Conservation (phyloP, 2,329 filamentous ascomycete species). For the Colletotrichum sublineola region DNA sequence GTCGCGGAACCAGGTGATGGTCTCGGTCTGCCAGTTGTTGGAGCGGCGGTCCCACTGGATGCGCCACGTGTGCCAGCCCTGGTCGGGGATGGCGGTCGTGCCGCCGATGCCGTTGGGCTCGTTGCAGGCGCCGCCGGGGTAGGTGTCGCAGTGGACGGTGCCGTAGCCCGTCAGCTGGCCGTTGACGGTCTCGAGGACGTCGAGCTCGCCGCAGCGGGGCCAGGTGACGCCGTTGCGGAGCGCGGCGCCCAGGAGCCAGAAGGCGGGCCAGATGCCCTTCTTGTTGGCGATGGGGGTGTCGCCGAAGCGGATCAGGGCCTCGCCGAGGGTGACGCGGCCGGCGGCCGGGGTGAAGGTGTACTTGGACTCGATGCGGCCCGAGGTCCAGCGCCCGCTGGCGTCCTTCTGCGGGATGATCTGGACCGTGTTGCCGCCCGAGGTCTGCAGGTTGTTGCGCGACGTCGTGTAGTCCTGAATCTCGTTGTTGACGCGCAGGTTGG, state of each 20-base stretch:
- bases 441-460: slow-evolving; percentile 61
- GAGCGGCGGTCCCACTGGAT: slow-evolving; percentile 61
- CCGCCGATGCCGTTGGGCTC: slow-evolving; percentile 58
- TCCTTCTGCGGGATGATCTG: slow-evolving; percentile 63
- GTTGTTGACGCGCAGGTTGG: slow-evolving; percentile 61
- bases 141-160: slow-evolving; percentile 61
- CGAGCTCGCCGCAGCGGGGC: slow-evolving; percentile 65
- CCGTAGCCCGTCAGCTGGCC: slow-evolving; percentile 60
- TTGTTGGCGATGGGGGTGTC: slow-evolving; percentile 52
- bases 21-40: slow-evolving; percentile 59
- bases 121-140: slow-evolving; percentile 61
- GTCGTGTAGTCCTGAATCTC: slow-evolving; percentile 63
- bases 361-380: slow-evolving; percentile 63
- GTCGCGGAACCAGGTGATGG: slow-evolving; percentile 64
- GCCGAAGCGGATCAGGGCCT: slow-evolving; percentile 62
- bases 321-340: slow-evolving; percentile 57
- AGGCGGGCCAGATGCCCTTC: slow-evolving; percentile 67
- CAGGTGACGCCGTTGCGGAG: slow-evolving; percentile 60
- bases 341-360: slow-evolving; percentile 59
- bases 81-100: slow-evolving; percentile 55
- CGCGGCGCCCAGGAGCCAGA: slow-evolving; percentile 65
- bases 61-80: slow-evolving; percentile 62
- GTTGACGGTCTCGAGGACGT: slow-evolving; percentile 65
- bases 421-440: slow-evolving; percentile 64
- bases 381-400: slow-evolving; percentile 59